Evolutionary conservation across 2,329 filamentous ascomycete genomes (phyloP), one percentile per base, ranked within the genome.

Genomic region (Exophiala oligosperma): DNA sequence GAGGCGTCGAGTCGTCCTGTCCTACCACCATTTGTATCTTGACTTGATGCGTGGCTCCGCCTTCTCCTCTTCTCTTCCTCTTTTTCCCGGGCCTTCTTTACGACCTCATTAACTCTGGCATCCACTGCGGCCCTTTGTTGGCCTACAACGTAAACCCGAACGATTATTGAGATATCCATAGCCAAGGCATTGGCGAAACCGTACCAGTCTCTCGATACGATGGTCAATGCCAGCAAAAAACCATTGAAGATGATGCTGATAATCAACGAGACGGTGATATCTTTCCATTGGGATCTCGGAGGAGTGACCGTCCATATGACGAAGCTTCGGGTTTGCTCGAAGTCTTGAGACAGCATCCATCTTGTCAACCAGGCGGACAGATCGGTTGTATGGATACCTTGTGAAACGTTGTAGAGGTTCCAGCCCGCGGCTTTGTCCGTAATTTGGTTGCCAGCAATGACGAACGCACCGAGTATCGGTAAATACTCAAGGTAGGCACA

Each of bases 331-430:
- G 61, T 62, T 4, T 21, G 28, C 23, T 54, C 49, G 52, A 62
- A 64, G 14, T 63, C 32, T 41, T 65, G 61, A 12, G 55, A 55
- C 26, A 56, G 28, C 37, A 65, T 59, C 63, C 63, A 65, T 35
- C 63, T 32, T 8, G 61, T 61, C 26, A 65, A 57, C 61, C 61
- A 63, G 49, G 47, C 56, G 17, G 58, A 49, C 35, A 65, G 35
- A 40, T 65, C 64, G 1, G 65, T 66, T 9, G 64, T 64, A 29
- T 56, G 59, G 47, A 67, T 64, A 23, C 63, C 65, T 11, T 58
- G 49, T 7, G 62, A 56, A 38, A 68, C 61, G 52, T 67, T 68
- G 65, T 68, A 68, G 21, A 66, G 56, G 24, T 60, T 60, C 52
- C 59, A 67, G 6, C 64, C 62, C 21, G 64, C 51, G 9, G 55